Evolutionary conservation across 768 basidiomycete species (phyloP), one percentile per base, ranked within the genome.

Genomic region (Amanita rubescens): DNA sequence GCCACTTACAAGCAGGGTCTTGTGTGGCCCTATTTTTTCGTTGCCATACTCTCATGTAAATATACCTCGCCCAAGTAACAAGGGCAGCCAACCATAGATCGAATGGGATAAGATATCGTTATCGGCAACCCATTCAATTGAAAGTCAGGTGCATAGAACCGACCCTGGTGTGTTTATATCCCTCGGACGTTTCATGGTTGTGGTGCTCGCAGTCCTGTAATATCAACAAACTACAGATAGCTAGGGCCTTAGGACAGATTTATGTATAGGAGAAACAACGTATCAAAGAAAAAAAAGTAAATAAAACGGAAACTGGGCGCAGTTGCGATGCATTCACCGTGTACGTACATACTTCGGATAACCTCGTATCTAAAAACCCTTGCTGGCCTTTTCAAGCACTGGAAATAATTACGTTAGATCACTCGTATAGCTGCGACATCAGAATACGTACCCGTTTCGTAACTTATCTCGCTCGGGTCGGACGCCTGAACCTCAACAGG

Each of bases 401-500:
- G n/a, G 24, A 35, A 7, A 14, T 19, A 12, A 32, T n/a, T 19
- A 20, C 20, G n/a, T 44, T 15, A 52, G 19, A 22, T 19, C 12
- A 5, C 17, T 19, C 30, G 10, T n/a, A 35, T 4, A n/a, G 5
- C 7, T n/a, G n/a, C 41, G 43, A 30, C 17, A 14, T 9, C 27
- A 14, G 12, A 44, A 24, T 19, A 71, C 84, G 58, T 48, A 94
- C 94, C 80, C 48, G 67, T 72, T 32, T 88, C 83, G 61, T 81
- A 73, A 22, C 81, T 75, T 59, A 96, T 77, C 67, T 97, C 93
- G 50, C 71, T 72, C 55, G 55, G 71, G 41, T 92, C 92, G 41
- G 88, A 94, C 53, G 81, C 94, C 68, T 97, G 94, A 52, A 98
- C 76, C 67, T 96, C 93, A 44, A 79, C 65, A 4, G 79, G 75